Conservation (phyloP, 257 asterid species). For the Anisodus acutangulus region DNA sequence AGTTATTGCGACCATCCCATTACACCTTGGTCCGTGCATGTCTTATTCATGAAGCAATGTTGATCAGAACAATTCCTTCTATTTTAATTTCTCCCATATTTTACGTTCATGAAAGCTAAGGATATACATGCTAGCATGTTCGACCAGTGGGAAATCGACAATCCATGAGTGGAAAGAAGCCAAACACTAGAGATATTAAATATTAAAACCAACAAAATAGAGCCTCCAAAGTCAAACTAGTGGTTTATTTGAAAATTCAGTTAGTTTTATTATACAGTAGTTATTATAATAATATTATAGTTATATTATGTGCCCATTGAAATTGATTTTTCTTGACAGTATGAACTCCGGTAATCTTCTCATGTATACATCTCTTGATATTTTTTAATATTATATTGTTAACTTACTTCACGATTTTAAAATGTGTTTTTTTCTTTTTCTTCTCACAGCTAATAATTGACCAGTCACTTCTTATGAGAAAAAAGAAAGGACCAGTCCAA, state of each 20-base stretch:
- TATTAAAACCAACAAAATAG: background rate
- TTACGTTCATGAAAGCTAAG: background rate
- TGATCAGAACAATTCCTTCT: background rate
- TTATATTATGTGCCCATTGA: background rate
- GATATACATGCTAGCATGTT: background rate
- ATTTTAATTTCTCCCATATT: background rate
- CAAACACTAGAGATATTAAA: background rate
- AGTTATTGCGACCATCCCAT: background rate
- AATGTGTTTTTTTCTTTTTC: background rate
- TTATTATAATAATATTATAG: no score
- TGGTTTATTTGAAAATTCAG: background rate
- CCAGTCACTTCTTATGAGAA: no score
- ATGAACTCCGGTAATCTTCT: background rate
- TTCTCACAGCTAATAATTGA: background rate
- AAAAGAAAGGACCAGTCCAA: no score
- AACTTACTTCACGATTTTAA: background rate
- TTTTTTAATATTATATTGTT: background rate
- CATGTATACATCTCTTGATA: background rate
- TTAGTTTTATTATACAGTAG: background rate
- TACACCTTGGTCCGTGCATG: background rate
- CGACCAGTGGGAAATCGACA: background rate
- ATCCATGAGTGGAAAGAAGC: background rate
- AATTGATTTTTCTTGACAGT: background rate
- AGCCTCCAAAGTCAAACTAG: background rate
- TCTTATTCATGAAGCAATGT: background rate